Base-by-base conservation (phyloP, 2,329 filamentous ascomycete species). In the Penicillium sumatraense region DNA sequence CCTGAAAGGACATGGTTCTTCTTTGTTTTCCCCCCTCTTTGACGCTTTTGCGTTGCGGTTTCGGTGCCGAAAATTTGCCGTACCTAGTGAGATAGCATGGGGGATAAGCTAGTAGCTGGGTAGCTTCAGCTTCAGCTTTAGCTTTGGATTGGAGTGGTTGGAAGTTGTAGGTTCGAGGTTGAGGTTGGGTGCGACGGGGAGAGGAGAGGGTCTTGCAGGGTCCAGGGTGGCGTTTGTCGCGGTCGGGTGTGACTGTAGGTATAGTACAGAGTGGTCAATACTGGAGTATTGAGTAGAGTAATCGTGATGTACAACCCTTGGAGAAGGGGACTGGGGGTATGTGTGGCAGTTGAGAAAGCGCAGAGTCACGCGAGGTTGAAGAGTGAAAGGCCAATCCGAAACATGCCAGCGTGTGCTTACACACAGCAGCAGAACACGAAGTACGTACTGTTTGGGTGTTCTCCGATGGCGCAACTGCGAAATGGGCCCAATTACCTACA, bases 1-100 rank as follows among this genome's bases (percentile, higher is more conserved):
- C 49, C 52, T 83, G 79, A 75, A 90, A 91, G 45, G 78, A 73
- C 75, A 77, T 77, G 56, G 42, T 61, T 46, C 14, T 53, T 23
- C 45, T 48, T n/a, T 21, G 38, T 18, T 35, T 29, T 26, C 11
- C 45, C 33, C 41, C 51, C 35, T 55, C 42, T 45, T 40, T n/a
- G n/a, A n/a, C n/a, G n/a, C n/a, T n/a, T n/a, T n/a, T n/a, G n/a
- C n/a, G n/a, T n/a, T n/a, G n/a, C n/a, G n/a, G n/a, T n/a, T n/a
- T n/a, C n/a, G n/a, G n/a, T n/a, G n/a, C n/a, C n/a, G n/a, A 31
- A 31, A 13, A 35, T 51, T 26, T 56, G 55, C 38, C 51, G 44
- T 41, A 48, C 21, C 44, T 57, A 51, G 24, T 29, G 55, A 31
- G 53, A 29, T 29, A 54, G 33, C 62, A 65, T 62, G 44, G 46